phyloP scores from a whole-genome alignment of 2,329 filamentous ascomycete genomes.

The Xylaria hypoxylon region DNA sequence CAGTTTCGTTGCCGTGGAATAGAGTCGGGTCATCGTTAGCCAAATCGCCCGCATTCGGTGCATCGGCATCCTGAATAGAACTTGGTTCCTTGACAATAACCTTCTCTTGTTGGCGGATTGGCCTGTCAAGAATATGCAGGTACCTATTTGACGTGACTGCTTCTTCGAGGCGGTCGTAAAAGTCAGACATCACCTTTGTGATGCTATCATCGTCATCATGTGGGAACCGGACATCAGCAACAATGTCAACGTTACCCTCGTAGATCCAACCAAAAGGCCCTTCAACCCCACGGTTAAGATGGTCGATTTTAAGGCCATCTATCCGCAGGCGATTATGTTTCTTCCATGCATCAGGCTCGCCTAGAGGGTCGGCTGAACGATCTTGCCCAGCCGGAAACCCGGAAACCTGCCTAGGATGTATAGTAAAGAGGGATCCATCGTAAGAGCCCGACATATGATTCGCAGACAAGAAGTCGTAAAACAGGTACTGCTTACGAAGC shows the following conservation, averaged over 20 bases:
- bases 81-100: slow-evolving; percentile 42
- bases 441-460: slow-evolving; percentile 97
- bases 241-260: slow-evolving; percentile 95
- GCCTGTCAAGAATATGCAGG: slow-evolving; percentile 66
- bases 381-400: slow-evolving; percentile 75
- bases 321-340: slow-evolving; percentile 94
- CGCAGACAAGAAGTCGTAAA: slow-evolving; percentile 96
- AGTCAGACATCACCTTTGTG: slow-evolving; percentile 94
- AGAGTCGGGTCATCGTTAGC: slow-evolving; percentile 16
- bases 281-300: slow-evolving; percentile 91
- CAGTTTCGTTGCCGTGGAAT: slow-evolving; percentile 21
- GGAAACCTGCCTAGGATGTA: slow-evolving; percentile 92
- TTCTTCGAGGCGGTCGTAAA: slow-evolving; percentile 95
- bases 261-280: slow-evolving; percentile 98
- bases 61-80: slow-evolving; percentile 32
- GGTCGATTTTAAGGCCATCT: slow-evolving; percentile 93
- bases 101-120: slow-evolving; percentile 48
- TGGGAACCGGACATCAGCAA: slow-evolving; percentile 95
- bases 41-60: slow-evolving; percentile 34
- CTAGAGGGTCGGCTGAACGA: slow-evolving; percentile 68
- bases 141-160: slow-evolving; percentile 85
- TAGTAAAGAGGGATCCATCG: slow-evolving; percentile 95
- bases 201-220: slow-evolving; percentile 88
- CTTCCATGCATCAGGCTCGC: slow-evolving; percentile 84
- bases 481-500: slow-evolving; percentile 94